These are phyloP conservation scores for Mycena haematopus DNA, from an alignment of 768 basidiomycete genomes.

Conservation along the genomic window DNA sequence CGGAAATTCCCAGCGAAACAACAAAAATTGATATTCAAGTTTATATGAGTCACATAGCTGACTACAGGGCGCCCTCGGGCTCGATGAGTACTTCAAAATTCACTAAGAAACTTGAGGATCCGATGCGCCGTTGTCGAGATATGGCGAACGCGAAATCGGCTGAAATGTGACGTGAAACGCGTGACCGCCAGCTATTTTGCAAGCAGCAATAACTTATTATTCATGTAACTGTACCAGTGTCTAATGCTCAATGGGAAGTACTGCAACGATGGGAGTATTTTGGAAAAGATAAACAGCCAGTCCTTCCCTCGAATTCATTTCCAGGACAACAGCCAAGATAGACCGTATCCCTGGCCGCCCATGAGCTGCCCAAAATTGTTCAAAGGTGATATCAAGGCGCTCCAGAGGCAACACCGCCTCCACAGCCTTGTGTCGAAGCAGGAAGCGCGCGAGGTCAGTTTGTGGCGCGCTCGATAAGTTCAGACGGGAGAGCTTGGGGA, in stretches of 20 bases:
- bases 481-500: constrained; percentile 4
- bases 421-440: neutral
- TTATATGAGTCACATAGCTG: neutral
- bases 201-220: too few relatives aligned
- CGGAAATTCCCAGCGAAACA: neutral
- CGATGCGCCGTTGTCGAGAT: neutral
- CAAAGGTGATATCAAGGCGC: neutral
- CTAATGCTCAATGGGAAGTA: too few relatives aligned
- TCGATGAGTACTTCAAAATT: neutral
- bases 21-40: neutral
- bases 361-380: neutral
- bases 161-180: too few relatives aligned
- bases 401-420: neutral
- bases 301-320: constrained; percentile 6
- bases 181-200: too few relatives aligned
- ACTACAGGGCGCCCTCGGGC: neutral
- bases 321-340: constrained; percentile 7
- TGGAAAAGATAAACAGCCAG: neutral
- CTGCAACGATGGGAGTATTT: neutral
- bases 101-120: neutral
- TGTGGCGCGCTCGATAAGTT: neutral
- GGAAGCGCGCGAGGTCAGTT: constrained; percentile 5
- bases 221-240: too few relatives aligned
- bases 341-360: neutral
- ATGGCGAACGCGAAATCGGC: neutral